Evolutionary conservation across 2,329 filamentous ascomycete species (phyloP).

Genomic region (Arthrobotrys megalospora): DNA sequence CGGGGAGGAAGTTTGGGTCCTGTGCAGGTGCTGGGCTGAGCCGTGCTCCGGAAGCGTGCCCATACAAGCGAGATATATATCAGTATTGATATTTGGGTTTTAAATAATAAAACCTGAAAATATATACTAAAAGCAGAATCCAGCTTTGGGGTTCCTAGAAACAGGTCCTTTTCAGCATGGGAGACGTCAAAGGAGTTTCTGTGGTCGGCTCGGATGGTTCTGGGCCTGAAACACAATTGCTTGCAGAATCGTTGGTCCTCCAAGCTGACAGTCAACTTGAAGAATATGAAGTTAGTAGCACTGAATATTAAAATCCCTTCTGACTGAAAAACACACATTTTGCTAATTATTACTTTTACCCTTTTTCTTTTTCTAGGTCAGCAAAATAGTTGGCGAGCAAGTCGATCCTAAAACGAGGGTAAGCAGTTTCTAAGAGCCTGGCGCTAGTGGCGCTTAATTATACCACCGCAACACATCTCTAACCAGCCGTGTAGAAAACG

Average conservation of each 20-base stretch:
- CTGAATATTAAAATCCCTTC: background rate
- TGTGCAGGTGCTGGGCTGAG: background rate
- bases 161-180: background rate
- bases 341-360: slow-evolving; percentile 4
- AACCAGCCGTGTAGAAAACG: slow-evolving; percentile 18
- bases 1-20: slow-evolving; percentile 21
- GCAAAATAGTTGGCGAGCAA: slow-evolving; percentile 49
- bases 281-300: slow-evolving; percentile 20
- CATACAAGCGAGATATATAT: background rate
- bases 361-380: slow-evolving; percentile 25
- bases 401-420: slow-evolving; percentile 4
- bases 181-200: background rate
- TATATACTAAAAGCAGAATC: background rate
- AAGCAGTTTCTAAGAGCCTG: background rate
- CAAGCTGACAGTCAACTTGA: background rate
- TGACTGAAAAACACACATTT: background rate
- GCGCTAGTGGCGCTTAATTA: slow-evolving; percentile 21
- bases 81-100: too few relatives aligned
- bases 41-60: background rate
- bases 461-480: slow-evolving; percentile 32
- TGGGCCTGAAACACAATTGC: background rate
- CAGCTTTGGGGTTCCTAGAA: background rate
- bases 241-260: background rate
- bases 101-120: too few relatives aligned
- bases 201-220: background rate